Evolutionary conservation across 2,329 filamentous ascomycete genomes (phyloP).

Genomic region (Cercospora sesami): DNA sequence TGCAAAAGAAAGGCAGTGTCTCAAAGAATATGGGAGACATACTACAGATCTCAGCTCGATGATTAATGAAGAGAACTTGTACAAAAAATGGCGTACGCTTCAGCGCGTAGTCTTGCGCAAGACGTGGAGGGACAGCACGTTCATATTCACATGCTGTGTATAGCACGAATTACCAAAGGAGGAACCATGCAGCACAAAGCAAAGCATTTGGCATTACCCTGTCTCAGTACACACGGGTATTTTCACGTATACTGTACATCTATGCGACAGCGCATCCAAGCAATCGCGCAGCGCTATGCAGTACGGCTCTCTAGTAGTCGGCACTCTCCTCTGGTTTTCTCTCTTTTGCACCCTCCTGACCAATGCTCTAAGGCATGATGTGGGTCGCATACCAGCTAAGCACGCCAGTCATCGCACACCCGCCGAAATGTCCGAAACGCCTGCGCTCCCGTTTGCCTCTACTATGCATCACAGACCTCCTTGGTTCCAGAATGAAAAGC

Average conservation of each 20-base stretch:
- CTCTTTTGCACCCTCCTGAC: not conserved
- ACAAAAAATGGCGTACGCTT: not conserved
- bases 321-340: not conserved
- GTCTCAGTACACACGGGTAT: not conserved
- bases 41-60: not conserved
- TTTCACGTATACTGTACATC: slow-evolving; percentile 11
- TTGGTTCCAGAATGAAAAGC: not conserved
- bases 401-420: not conserved
- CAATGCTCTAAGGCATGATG: not conserved
- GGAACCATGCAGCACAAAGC: not conserved
- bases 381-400: not conserved
- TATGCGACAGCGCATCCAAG: not conserved
- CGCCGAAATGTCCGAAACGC: slow-evolving; percentile 8
- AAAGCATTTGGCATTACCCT: not conserved
- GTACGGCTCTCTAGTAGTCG: not conserved
- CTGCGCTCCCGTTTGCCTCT: slow-evolving; percentile 1
- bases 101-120: not conserved
- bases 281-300: slow-evolving; percentile 7
- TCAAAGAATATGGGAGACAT: not conserved
- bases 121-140: not conserved
- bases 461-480: not conserved
- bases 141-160: not conserved
- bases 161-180: not conserved
- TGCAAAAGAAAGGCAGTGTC: not conserved
- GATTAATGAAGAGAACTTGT: not conserved